Conservation (phyloP, 176 grass and related monocot genomes). For the Aegilops bicornis region DNA sequence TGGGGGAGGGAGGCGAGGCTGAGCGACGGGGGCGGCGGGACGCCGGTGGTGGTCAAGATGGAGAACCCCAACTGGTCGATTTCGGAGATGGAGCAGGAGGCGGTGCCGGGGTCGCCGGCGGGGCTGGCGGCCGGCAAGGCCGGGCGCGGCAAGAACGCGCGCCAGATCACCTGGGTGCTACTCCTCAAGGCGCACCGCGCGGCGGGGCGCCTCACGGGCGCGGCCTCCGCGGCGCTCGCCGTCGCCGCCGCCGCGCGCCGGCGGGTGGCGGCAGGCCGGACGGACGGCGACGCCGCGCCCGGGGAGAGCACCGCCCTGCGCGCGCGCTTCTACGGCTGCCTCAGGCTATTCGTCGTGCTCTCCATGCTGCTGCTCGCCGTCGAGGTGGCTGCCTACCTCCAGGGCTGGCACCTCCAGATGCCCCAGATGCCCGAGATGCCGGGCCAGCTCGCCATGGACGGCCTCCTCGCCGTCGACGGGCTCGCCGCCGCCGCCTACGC, state of each 20-base stretch:
- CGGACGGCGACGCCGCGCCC: slow-evolving; percentile 48
- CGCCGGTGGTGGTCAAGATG: slow-evolving; percentile 75
- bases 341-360: slow-evolving; percentile 51
- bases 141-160: slow-evolving; percentile 64
- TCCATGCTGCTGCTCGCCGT: slow-evolving; percentile 61
- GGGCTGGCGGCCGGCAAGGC: slow-evolving; percentile 34
- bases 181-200: slow-evolving; percentile 77
- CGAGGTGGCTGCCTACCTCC: slow-evolving; percentile 65
- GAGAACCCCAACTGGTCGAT: slow-evolving; percentile 88
- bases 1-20: slow-evolving; percentile 4
- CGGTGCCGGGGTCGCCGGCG: slow-evolving; percentile 16
- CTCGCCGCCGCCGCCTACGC: slow-evolving; percentile 57
- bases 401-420: slow-evolving; percentile 67
- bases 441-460: slow-evolving; percentile 41
- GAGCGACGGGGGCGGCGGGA: slow-evolving; percentile 33
- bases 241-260: slow-evolving; percentile 56
- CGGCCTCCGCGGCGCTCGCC: slow-evolving; percentile 48
- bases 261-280: slow-evolving; percentile 48
- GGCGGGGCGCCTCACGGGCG: slow-evolving; percentile 46
- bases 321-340: slow-evolving; percentile 51
- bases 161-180: slow-evolving; percentile 86
- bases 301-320: slow-evolving; percentile 62
- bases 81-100: slow-evolving; percentile 44
- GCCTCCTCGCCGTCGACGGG: slow-evolving; percentile 40
- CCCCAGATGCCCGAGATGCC: slow-evolving; percentile 29